Base-by-base conservation (phyloP, 164 flowering plant genomes). In the Pachysandra terminalis region DNA sequence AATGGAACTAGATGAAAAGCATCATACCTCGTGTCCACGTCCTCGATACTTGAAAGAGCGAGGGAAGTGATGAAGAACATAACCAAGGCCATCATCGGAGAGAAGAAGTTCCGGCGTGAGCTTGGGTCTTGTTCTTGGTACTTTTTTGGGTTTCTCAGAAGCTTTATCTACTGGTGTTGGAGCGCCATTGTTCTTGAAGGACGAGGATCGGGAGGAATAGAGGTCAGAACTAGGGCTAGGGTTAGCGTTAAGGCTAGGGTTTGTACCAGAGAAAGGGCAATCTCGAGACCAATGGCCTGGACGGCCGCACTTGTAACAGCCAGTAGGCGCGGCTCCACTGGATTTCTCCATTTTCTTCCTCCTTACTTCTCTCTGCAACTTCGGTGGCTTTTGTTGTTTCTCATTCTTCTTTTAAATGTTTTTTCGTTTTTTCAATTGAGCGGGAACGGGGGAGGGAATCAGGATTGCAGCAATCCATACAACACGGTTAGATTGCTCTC, bases 261-360 rank as follows among this genome's bases (percentile, higher is more conserved):
- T 63, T 25, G 77, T 19, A 16, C 68, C 62, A 23, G 84, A 75
- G 49, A 81, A 79, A 25, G 93, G 90, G 64, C 99, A 95, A 80
- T 95, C 97, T 35, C 99, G 91, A 0, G 97, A 86, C 98, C 98
- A 95, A 77, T 95, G 98, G 35, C 98, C 98, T 1, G 98, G 97
- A 1, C 90, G 86, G 24, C 98, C 98, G 78, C 98, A 95, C 76
- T 92, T 95, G 88, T 77, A 95, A 80, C 98, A 95, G 0, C 98
- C 98, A 0, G 98, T 91, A 0, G 97, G 88, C 2, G 84, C 83
- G 9, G 83, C 75, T 45, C 73, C 78, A 55, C 80, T 61, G 19
- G 61, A 58, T 3, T 59, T 75, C 75, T 79, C 78, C 81, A 77
- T 79, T 15, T 59, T 26, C 63, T 1, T n/a, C 69, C 17, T 41